Percentiles rank a stretch among this genome's conserved stretches.
Conservation (phyloP, 2,329 filamentous ascomycete genomes). For the Paraconiothyrium brasiliense region DNA sequence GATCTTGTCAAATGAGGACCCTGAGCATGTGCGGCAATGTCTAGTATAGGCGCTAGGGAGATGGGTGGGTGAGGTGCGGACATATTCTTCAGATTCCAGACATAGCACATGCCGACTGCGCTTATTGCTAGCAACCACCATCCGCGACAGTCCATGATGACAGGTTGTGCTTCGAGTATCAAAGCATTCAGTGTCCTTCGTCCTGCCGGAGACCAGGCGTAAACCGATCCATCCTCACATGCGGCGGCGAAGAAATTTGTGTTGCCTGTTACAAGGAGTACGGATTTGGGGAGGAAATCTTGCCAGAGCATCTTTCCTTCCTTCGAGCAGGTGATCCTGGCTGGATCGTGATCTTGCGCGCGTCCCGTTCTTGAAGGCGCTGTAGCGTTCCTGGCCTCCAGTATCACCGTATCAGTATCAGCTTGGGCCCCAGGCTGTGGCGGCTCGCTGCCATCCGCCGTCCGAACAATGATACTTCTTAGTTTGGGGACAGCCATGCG, state of each 20-base stretch:
- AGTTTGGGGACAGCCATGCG: slow-evolving; percentile 89
- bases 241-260: slow-evolving; percentile 90
- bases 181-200: slow-evolving; percentile 85
- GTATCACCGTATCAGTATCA: slow-evolving; percentile 71
- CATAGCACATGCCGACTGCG: slow-evolving; percentile 85
- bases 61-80: slow-evolving; percentile 88
- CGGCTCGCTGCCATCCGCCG: slow-evolving; percentile 72
- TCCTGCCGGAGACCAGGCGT: slow-evolving; percentile 92
- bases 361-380: slow-evolving; percentile 67
- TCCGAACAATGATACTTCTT: slow-evolving; percentile 81
- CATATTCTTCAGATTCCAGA: slow-evolving; percentile 90
- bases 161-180: slow-evolving; percentile 88
- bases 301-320: slow-evolving; percentile 88
- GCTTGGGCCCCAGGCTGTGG: slow-evolving; percentile 58
- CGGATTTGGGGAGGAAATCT: slow-evolving; percentile 86
- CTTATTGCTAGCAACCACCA: slow-evolving; percentile 92
- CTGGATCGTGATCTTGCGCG: slow-evolving; percentile 77
- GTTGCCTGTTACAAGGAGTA: slow-evolving; percentile 91
- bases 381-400: slow-evolving; percentile 88
- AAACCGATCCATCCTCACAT: slow-evolving; percentile 90
- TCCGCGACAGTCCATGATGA: slow-evolving; percentile 89
- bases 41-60: slow-evolving; percentile 86
- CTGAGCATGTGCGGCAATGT: slow-evolving; percentile 82
- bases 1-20: slow-evolving; percentile 80
- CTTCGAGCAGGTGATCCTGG: slow-evolving; percentile 82